These are phyloP conservation scores for Sugiyamaella floridensis DNA, from an alignment of 805 yeast species.

Conservation along the genomic window DNA sequence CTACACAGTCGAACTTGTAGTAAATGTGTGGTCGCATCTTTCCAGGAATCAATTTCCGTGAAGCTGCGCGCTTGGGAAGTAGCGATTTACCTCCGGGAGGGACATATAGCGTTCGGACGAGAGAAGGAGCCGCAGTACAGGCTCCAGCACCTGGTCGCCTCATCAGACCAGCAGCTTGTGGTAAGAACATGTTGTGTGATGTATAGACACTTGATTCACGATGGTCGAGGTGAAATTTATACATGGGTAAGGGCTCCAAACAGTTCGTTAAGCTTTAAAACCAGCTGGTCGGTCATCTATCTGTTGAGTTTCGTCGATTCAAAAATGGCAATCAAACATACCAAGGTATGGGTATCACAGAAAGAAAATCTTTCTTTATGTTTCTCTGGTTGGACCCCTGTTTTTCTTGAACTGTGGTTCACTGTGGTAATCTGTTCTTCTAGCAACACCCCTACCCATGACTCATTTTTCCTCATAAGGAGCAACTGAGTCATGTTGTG, in stretches of 20 bases:
- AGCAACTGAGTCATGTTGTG: constrained; percentile 3
- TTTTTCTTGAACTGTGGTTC: neutral
- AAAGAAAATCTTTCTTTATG: too few relatives aligned
- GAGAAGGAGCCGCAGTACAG: neutral
- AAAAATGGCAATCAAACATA: too few relatives aligned
- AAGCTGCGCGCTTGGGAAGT: constrained; percentile 14
- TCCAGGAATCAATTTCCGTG: constrained; percentile 41
- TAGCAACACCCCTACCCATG: neutral
- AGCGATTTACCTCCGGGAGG: constrained; percentile 17
- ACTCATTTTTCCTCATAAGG: neutral
- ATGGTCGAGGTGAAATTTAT: neutral
- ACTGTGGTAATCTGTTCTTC: neutral
- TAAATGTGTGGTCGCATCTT: constrained; percentile 91
- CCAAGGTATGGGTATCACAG: too few relatives aligned
- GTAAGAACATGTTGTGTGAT: neutral
- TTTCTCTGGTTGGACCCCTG: too few relatives aligned
- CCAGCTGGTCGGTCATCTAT: too few relatives aligned
- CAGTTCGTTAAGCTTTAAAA: neutral
- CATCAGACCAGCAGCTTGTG: neutral
- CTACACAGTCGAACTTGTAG: constrained; percentile 78
- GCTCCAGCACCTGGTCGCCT: neutral
- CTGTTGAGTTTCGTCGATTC: too few relatives aligned
- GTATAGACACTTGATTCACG: neutral
- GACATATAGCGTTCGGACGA: constrained; percentile 6
- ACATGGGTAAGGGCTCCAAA: neutral